A percentile compares a stretch with the other conserved stretches of the same genome.
These are phyloP conservation scores for Primulina eburnea DNA, from an alignment of 257 asterid species.

Conservation along the genomic window DNA sequence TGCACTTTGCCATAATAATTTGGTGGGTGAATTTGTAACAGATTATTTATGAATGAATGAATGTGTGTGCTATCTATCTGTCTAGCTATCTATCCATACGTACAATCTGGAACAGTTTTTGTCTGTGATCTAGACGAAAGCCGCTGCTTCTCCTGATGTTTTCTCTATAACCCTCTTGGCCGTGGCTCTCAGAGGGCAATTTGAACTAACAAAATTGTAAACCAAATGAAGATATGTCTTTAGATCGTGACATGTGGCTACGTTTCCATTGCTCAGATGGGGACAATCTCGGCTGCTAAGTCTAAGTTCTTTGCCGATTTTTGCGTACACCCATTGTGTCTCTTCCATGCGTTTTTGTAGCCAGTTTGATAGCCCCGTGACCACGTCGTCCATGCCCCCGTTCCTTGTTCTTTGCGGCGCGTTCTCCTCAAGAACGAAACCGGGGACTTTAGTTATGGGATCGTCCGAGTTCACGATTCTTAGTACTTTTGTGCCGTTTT, in stretches of 20 bases:
- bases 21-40: too few relatives aligned
- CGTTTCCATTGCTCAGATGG: slow-evolving; percentile 36
- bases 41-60: not conserved
- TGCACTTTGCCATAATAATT: too few relatives aligned
- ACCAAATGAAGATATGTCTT: slow-evolving; percentile 82
- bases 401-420: slow-evolving; percentile 4
- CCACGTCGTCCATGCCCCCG: slow-evolving; percentile 8
- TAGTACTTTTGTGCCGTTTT: slow-evolving; percentile 56
- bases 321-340: slow-evolving; percentile 79
- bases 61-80: not conserved
- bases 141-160: slow-evolving; percentile 28
- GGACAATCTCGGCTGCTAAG: slow-evolving; percentile 67
- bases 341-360: slow-evolving; percentile 47
- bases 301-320: slow-evolving; percentile 74
- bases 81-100: not conserved
- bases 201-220: slow-evolving; percentile 51
- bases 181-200: slow-evolving; percentile 61
- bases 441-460: slow-evolving; percentile 76
- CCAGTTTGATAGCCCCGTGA: slow-evolving; percentile 45
- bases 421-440: slow-evolving; percentile 51
- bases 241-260: slow-evolving; percentile 74
- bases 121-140: slow-evolving; percentile 9
- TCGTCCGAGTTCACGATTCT: slow-evolving; percentile 78
- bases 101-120: not conserved
- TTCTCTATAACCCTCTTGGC: slow-evolving; percentile 42